Evolutionary conservation across 495 filamentous ascomycete species (phyloP).

Genomic region (Aspergillus funiculosus): DNA sequence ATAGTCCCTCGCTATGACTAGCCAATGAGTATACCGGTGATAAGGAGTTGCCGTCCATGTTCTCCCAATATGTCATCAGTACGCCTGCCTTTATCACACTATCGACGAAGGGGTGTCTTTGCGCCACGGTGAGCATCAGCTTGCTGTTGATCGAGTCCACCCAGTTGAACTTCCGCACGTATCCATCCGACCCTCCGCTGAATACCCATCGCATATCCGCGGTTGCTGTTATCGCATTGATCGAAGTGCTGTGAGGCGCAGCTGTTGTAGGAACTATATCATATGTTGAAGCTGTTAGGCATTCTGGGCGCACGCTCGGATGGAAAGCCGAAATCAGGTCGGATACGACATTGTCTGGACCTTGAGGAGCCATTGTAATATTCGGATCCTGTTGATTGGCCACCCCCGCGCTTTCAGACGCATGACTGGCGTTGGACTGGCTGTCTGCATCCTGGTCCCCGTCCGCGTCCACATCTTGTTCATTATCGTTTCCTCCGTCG

Average conservation of each 20-base stretch:
- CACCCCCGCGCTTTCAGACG: conserved; percentile 36
- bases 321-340: conserved; percentile 42
- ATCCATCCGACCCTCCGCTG: conserved; percentile 88
- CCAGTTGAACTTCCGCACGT: conserved; percentile 94
- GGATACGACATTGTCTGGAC: conserved; percentile 27
- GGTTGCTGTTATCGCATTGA: conserved; percentile 88
- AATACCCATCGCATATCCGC: conserved; percentile 96
- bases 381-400: conserved; percentile 39
- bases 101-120: conserved; percentile 95
- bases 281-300: conserved; percentile 75
- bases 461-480: conserved; percentile 58
- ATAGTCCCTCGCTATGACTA: conserved; percentile 80
- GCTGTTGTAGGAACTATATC: conserved; percentile 97
- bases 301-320: conserved; percentile 71
- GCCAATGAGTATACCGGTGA: conserved; percentile 94
- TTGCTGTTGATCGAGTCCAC: conserved; percentile 92
- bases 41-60: conserved; percentile 53
- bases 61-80: conserved; percentile 95
- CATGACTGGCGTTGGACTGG: conserved; percentile 44
- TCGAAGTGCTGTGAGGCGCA: conserved; percentile 88
- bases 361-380: conserved; percentile 31
- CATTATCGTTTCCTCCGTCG: conserved; percentile 55
- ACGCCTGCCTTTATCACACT: conserved; percentile 92
- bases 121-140: conserved; percentile 87
- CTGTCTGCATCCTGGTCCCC: conserved; percentile 55